Evolutionary conservation across 805 yeast species (phyloP).

Genomic region (Metschnikowia aberdeeniae): DNA sequence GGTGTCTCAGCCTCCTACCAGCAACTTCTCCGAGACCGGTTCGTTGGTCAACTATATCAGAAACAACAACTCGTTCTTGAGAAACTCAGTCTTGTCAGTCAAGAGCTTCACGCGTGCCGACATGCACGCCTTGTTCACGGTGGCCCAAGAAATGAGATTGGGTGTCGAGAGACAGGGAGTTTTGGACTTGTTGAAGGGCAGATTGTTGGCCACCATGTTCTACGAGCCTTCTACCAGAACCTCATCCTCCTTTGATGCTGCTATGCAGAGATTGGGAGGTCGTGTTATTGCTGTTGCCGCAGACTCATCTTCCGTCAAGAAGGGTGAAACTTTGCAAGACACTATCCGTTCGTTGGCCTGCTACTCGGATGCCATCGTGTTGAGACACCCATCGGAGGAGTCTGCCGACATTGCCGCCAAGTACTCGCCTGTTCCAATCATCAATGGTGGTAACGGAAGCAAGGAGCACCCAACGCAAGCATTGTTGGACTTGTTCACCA

Average conservation of each 20-base stretch:
- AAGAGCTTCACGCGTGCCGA: constrained; percentile 83
- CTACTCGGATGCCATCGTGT: constrained; percentile 93
- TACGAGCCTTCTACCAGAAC: constrained; percentile 99
- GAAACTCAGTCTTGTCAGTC: constrained; percentile 85
- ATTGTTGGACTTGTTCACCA: constrained; percentile 92
- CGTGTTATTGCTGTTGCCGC: constrained; percentile 86
- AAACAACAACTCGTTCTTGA: constrained; percentile 82
- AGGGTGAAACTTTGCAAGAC: constrained; percentile 97
- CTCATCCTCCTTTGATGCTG: constrained; percentile 94
- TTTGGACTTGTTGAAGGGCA: constrained; percentile 82
- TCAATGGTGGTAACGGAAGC: constrained; percentile 97
- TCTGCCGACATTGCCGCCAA: constrained; percentile 93
- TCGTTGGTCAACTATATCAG: constrained; percentile 76
- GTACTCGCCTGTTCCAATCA: constrained; percentile 93
- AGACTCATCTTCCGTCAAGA: constrained; percentile 87
- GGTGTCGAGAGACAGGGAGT: constrained; percentile 97
- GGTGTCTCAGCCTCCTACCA: constrained; percentile 70
- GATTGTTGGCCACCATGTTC: constrained; percentile 90
- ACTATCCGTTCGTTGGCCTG: constrained; percentile 93
- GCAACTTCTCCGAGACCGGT: constrained; percentile 70
- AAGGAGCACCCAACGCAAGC: constrained; percentile 99
- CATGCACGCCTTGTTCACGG: constrained; percentile 87
- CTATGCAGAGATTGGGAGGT: constrained; percentile 99
- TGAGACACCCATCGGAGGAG: constrained; percentile 93
- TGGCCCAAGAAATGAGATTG: constrained; percentile 96